Conservation (phyloP, 768 basidiomycete species). For the Candolleomyces eurysporus region DNA sequence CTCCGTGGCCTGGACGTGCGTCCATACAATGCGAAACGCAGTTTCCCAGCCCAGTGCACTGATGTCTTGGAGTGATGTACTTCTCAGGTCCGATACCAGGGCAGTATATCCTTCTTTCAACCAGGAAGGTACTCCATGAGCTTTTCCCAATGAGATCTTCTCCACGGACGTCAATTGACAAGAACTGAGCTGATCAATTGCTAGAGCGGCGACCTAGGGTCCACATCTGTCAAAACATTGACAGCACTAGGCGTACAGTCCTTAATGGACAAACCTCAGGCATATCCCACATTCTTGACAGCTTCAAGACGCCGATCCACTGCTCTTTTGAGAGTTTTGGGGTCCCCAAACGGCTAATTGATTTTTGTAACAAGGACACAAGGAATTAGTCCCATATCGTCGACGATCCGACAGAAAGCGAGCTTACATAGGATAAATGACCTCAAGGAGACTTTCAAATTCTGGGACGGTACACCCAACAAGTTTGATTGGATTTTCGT, state of each 20-base stretch:
- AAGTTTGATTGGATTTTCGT: conserved; percentile 1
- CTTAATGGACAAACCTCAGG: background rate
- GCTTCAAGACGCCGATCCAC: background rate
- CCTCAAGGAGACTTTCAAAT: background rate
- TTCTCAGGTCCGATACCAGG: background rate
- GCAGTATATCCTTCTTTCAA: background rate
- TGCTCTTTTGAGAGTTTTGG: background rate
- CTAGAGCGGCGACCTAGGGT: background rate
- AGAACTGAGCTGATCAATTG: background rate
- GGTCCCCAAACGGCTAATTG: too few species aligned
- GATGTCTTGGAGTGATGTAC: background rate
- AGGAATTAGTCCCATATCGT: background rate
- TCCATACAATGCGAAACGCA: background rate
- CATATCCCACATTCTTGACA: conserved; percentile 1
- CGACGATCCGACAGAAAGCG: background rate
- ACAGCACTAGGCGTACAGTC: too few species aligned
- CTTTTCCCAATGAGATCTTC: background rate
- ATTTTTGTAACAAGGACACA: background rate
- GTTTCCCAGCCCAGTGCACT: background rate
- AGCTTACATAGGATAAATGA: background rate
- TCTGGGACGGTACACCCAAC: background rate
- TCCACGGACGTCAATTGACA: background rate
- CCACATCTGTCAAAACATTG: background rate
- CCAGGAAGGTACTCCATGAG: background rate
- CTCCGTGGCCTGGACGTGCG: too few species aligned